Evolutionary conservation across 352 stramenopile genomes (phyloP).

Genomic region (Halophytophthora batemanensis): DNA sequence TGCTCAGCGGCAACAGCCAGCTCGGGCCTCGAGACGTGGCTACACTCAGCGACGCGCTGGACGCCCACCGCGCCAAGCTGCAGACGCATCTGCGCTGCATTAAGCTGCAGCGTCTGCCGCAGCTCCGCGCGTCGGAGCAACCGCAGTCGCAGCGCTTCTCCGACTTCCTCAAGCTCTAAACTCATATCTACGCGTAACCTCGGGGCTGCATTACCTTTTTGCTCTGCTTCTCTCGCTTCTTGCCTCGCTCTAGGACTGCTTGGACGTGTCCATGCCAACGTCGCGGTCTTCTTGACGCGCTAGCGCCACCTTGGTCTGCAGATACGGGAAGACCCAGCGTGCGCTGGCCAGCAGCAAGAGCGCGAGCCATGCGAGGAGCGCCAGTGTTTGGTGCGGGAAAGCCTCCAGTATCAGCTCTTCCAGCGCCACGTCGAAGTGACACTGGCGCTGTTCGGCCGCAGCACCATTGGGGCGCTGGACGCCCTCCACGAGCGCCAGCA

Average conservation of each 20-base stretch:
- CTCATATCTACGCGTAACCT: slow-evolving; percentile 1
- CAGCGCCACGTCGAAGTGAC: slow-evolving; percentile 72
- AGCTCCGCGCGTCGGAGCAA: slow-evolving; percentile 7
- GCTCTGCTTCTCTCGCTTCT: too few relatives aligned
- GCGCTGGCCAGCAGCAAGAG: slow-evolving; percentile 32
- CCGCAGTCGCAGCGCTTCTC: slow-evolving; percentile 17
- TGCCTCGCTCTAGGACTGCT: too few relatives aligned
- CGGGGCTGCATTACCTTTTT: background rate
- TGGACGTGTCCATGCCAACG: too few relatives aligned
- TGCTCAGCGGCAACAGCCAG: slow-evolving; percentile 60
- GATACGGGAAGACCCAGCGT: slow-evolving; percentile 40
- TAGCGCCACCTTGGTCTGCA: slow-evolving; percentile 53
- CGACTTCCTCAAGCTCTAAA: slow-evolving; percentile 26
- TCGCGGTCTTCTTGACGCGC: slow-evolving; percentile 31
- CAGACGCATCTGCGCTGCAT: slow-evolving; percentile 50
- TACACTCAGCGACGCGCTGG: slow-evolving; percentile 35
- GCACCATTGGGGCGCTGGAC: slow-evolving; percentile 38
- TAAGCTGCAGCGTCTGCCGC: slow-evolving; percentile 58
- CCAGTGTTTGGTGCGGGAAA: slow-evolving; percentile 50
- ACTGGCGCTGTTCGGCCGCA: slow-evolving; percentile 28
- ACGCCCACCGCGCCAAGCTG: slow-evolving; percentile 39
- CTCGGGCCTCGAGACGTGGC: slow-evolving; percentile 35
- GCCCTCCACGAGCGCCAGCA: slow-evolving; percentile 51
- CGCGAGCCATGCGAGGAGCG: slow-evolving; percentile 55
- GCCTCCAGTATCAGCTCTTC: slow-evolving; percentile 59